Evolutionary conservation across 108 stramenopile species (phyloP), one percentile per base, ranked within the genome.

Genomic region (Conticribra guillardii): DNA sequence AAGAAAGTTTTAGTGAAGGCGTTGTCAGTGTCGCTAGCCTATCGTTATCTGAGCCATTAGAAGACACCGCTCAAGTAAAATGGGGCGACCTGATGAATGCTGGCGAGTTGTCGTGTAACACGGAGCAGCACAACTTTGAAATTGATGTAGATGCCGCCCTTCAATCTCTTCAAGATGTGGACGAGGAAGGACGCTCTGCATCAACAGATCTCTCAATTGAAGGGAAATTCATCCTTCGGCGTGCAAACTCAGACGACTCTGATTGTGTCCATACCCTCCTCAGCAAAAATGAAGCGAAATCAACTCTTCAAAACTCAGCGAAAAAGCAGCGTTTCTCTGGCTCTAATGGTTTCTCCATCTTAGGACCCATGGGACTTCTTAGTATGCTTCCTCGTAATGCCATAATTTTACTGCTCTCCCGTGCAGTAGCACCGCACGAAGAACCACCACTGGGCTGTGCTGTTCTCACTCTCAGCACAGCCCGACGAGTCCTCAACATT

Each of bases 391-490:
- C 37, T 5, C 37, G 8, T 41, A 64, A 68, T 27, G 68, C 80
- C 1, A 71, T 89, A 51, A 76, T 90, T 14, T 64, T 94, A 28
- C 65, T 94, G 1, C 73, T 92, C 0, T 86, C 88, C 69, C 78
- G 87, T 17, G 88, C 86, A 3, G 81, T 87, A 46, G 71, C 88
- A 24, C 61, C 76, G 17, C 71, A 72, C 37, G 80, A 88, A 32
- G 89, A 91, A 33, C 88, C 90, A 33, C 93, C 89, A 9, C 73
- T 91, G 37, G 93, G 87, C 14, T 87, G 79, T 53, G 89, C 93
- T 26, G 69, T 87, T n/a, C 59, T 94, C 21, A 87, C 86, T 47
- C 21, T 79, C 5, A 82, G 82, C 1, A 83, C 73, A 48, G 78
- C 74, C 27, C 81, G 83, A 16, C 60, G 82, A 34, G 53, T 54